Evolutionary conservation across 2,329 filamentous ascomycete genomes (phyloP).

Genomic region (Aspergillus quadrilineatus): DNA sequence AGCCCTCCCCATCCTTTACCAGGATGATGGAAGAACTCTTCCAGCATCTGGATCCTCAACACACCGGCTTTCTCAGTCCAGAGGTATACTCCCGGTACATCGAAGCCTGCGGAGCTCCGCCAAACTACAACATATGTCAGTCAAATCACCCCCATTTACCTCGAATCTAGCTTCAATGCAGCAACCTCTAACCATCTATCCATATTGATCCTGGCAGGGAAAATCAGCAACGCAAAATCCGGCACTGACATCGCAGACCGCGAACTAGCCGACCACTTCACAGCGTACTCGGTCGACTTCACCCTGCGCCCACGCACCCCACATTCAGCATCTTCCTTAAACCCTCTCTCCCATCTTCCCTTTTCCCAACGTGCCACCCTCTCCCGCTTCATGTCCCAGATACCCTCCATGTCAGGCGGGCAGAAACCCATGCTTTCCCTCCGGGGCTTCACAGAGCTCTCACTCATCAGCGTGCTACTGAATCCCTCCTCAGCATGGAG

Average conservation of each 20-base stretch:
- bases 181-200: background rate
- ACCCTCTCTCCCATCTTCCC: slow-evolving; percentile 1
- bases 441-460: slow-evolving; percentile 1
- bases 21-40: slow-evolving; percentile 9
- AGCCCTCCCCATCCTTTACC: background rate
- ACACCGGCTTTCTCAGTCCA: slow-evolving; percentile 4
- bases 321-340: background rate
- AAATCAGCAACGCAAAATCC: slow-evolving; percentile 1
- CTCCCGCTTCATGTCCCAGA: background rate
- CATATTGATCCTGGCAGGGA: background rate
- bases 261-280: slow-evolving; percentile 14
- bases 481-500: slow-evolving; percentile 6
- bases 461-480: background rate
- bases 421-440: slow-evolving; percentile 9
- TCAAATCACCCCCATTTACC: background rate
- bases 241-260: slow-evolving; percentile 14
- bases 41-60: slow-evolving; percentile 5
- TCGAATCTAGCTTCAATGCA: background rate
- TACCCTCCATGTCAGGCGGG: slow-evolving; percentile 3
- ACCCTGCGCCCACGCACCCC: slow-evolving; percentile 11
- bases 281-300: slow-evolving; percentile 12
- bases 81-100: slow-evolving; percentile 7
- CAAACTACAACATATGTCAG: slow-evolving; percentile 7
- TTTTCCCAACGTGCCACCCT: background rate
- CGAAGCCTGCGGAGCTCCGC: slow-evolving; percentile 11